Evolutionary conservation across 1,139 yeast species (phyloP).

Genomic region (Nadsonia commutata): DNA sequence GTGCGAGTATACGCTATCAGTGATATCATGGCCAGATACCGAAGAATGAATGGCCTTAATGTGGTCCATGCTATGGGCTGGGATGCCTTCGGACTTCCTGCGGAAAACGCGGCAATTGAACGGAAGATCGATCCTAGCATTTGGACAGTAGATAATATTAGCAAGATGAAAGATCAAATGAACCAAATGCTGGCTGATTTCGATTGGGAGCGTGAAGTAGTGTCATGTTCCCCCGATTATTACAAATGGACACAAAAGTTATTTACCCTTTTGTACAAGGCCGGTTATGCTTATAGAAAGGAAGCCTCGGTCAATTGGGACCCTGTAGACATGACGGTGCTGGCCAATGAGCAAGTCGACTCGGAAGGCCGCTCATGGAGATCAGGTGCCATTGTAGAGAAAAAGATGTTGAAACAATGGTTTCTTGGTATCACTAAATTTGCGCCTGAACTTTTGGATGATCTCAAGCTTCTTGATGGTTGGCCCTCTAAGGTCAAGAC

Average conservation of each 20-base stretch:
- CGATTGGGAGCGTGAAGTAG: constrained; percentile 84
- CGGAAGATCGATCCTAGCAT: constrained; percentile 59
- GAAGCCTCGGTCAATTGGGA: constrained; percentile 95
- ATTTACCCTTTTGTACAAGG: constrained; percentile 53
- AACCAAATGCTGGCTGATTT: constrained; percentile 65
- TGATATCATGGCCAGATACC: constrained; percentile 68
- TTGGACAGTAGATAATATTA: constrained; percentile 73
- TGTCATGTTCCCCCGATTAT: constrained; percentile 81
- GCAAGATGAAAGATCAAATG: constrained; percentile 76
- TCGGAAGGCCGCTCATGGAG: constrained; percentile 86
- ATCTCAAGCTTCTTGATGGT: constrained; percentile 39
- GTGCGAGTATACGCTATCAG: constrained; percentile 81
- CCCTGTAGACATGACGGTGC: constrained; percentile 83
- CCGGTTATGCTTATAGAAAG: constrained; percentile 72
- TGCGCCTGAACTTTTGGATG: constrained; percentile 51
- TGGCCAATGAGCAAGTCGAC: constrained; percentile 96
- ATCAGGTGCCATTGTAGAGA: constrained; percentile 89
- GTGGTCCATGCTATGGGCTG: constrained; percentile 97
- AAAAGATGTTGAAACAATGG: constrained; percentile 74
- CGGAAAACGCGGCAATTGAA: constrained; percentile 94
- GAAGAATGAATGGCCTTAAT: constrained; percentile 57
- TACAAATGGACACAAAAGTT: constrained; percentile 87
- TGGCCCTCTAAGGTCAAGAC: constrained; percentile 87
- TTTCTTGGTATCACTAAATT: constrained; percentile 75
- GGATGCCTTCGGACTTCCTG: constrained; percentile 98